Percentiles rank a stretch among this genome's conserved stretches.
Conservation (phyloP, 495 filamentous ascomycete genomes). For the Aspergillus indologenus region DNA sequence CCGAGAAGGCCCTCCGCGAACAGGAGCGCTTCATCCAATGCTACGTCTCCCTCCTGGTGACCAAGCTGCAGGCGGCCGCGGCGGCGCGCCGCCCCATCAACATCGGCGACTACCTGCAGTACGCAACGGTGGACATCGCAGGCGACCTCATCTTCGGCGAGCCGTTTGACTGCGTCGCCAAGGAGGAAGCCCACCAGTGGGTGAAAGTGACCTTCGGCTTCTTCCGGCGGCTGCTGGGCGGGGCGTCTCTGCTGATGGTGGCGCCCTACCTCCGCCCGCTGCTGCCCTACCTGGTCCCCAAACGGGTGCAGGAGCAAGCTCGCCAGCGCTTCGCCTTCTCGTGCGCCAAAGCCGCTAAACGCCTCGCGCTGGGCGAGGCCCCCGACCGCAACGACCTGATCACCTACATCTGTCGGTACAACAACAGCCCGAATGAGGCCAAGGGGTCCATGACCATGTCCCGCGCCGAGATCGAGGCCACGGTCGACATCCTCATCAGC, state of each 20-base stretch:
- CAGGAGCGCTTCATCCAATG: constrained; percentile 36
- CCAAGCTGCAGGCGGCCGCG: background rate
- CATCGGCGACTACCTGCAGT: constrained; percentile 8
- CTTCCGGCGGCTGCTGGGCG: constrained; percentile 5
- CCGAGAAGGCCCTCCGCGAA: constrained; percentile 41
- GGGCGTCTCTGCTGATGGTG: background rate
- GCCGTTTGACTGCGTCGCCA: background rate
- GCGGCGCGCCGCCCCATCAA: background rate
- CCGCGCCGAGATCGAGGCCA: constrained; percentile 41
- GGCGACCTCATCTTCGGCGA: constrained; percentile 12
- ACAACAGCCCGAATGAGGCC: too few species aligned
- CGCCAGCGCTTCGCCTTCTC: too few species aligned
- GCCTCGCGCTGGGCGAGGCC: constrained; percentile 15
- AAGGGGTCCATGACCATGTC: constrained; percentile 29
- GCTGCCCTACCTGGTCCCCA: background rate
- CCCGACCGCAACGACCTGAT: constrained; percentile 23
- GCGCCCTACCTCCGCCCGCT: background rate
- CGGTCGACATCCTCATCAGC: constrained; percentile 35
- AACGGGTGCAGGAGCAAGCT: constrained; percentile 17
- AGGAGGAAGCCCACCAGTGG: constrained; percentile 1
- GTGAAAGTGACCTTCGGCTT: constrained; percentile 1
- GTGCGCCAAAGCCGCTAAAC: too few species aligned
- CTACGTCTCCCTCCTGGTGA: constrained; percentile 41
- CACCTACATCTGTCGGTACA: constrained; percentile 28
- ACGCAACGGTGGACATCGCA: constrained; percentile 8